phyloP scores from a whole-genome alignment of 306 rosid species.

The Cyamopsis tetragonoloba region DNA sequence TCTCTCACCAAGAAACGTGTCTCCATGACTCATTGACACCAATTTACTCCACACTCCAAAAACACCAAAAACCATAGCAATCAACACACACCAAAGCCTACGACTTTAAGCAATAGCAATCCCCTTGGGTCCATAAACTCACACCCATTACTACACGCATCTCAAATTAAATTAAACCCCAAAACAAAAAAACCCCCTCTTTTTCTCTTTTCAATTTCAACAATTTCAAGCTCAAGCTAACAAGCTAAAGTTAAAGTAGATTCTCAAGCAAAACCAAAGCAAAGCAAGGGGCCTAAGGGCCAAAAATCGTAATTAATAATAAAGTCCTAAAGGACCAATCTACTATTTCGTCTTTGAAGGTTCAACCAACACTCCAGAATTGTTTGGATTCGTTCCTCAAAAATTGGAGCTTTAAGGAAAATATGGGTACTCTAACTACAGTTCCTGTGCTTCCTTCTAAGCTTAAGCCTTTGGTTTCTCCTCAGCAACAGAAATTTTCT shows the following conservation, averaged over 20 bases:
- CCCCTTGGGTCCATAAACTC: neutral
- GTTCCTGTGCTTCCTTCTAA: slow-evolving; percentile 52
- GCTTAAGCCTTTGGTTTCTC: slow-evolving; percentile 39
- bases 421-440: slow-evolving; percentile 55
- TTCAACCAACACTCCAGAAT: neutral
- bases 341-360: neutral
- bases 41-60: neutral
- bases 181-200: neutral
- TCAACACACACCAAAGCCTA: neutral
- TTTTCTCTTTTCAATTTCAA: neutral
- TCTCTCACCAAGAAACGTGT: slow-evolving; percentile 12
- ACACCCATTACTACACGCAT: slow-evolving; percentile 39
- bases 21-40: neutral
- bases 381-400: slow-evolving; percentile 13
- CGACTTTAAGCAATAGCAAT: slow-evolving; percentile 42
- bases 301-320: too few relatives aligned
- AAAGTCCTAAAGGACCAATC: neutral
- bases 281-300: neutral
- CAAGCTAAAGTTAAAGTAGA: slow-evolving; percentile 17
- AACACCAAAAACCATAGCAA: neutral
- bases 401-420: slow-evolving; percentile 14
- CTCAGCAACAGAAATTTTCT: slow-evolving; percentile 18
- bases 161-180: too few relatives aligned
- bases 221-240: slow-evolving; percentile 4
- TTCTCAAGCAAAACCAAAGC: neutral